A percentile compares a stretch with the other conserved stretches of the same genome.
Conservation (phyloP, 1,139 yeast genomes). For the Candida mesenterica region DNA sequence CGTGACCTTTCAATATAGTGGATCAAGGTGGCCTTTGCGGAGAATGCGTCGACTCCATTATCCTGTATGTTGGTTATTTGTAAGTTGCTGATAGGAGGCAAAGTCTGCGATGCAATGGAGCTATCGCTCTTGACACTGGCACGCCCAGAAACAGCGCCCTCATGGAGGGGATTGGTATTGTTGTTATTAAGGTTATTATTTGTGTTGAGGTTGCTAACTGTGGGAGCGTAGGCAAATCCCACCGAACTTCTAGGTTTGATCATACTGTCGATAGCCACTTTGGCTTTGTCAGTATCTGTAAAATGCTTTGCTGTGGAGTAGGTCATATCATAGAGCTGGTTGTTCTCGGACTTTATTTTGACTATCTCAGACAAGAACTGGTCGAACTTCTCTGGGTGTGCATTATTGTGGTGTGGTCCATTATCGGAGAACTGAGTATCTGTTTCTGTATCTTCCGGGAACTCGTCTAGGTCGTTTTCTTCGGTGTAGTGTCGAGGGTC, state of each 20-base stretch:
- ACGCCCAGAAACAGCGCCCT: not conserved
- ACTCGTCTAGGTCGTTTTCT: not conserved
- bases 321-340: conserved; percentile 33
- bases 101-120: conserved; percentile 1
- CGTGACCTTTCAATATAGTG: conserved; percentile 59
- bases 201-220: too few species aligned
- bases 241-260: conserved; percentile 32
- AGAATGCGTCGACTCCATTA: conserved; percentile 14
- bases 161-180: not conserved
- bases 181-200: too few species aligned
- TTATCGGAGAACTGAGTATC: not conserved
- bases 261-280: conserved; percentile 38
- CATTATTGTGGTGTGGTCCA: not conserved
- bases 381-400: conserved; percentile 5
- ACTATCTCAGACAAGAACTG: conserved; percentile 38
- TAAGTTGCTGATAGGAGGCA: conserved; percentile 12
- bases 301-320: conserved; percentile 33
- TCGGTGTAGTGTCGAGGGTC: not conserved
- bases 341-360: conserved; percentile 34
- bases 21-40: conserved; percentile 27
- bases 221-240: too few species aligned
- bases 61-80: conserved; percentile 10
- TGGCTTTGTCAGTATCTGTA: conserved; percentile 35
- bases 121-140: not conserved
- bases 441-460: conserved; percentile 1